Evolutionary conservation across 441 rosid species (phyloP).

Genomic region (Viola pubescens): DNA sequence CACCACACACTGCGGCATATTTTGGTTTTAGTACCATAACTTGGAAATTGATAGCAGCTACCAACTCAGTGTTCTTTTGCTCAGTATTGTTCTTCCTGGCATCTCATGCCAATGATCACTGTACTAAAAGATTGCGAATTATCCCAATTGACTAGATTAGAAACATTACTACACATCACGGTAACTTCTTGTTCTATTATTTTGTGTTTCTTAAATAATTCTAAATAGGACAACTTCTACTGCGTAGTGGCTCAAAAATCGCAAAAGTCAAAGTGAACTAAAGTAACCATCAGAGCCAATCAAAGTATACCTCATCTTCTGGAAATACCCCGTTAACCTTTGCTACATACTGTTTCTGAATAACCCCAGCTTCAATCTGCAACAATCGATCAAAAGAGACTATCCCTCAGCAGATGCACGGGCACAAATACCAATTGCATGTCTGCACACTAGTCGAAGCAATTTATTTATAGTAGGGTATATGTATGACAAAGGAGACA

Average conservation of each 20-base stretch:
- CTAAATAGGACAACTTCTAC: neutral
- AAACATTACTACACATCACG: neutral
- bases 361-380: slow-evolving; percentile 79
- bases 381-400: slow-evolving; percentile 11
- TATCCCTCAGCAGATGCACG: neutral
- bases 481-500: neutral
- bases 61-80: neutral
- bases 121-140: neutral
- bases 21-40: neutral
- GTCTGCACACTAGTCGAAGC: neutral
- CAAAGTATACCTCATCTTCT: slow-evolving; percentile 56
- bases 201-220: neutral
- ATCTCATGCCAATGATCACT: neutral
- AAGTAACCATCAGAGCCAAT: slow-evolving; percentile 1
- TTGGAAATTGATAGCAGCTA: slow-evolving; percentile 2
- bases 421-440: neutral
- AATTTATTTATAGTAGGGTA: neutral
- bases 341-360: slow-evolving; percentile 75
- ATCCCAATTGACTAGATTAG: neutral
- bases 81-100: neutral
- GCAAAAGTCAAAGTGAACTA: slow-evolving; percentile 8
- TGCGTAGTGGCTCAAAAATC: neutral
- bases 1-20: neutral
- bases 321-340: slow-evolving; percentile 76
- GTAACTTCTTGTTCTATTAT: neutral